A percentile compares a stretch with the other conserved stretches of the same genome.
phyloP scores from a whole-genome alignment of 371 early-diverging fungal genomes.

The Mucor mucedo region DNA sequence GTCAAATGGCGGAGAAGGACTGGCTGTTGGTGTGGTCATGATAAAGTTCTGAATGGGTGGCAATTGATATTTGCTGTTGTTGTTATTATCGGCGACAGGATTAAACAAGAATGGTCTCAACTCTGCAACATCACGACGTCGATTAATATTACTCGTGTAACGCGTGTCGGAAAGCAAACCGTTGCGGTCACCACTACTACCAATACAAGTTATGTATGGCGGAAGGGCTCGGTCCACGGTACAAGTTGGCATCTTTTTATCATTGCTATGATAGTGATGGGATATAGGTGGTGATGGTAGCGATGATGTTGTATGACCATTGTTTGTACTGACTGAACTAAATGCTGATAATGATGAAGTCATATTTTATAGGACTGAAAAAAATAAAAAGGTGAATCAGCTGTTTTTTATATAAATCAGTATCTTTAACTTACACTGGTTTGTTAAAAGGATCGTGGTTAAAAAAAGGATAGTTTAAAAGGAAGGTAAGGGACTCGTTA shows the following conservation, averaged over 20 bases:
- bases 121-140: constrained; percentile 17
- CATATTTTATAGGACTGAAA: constrained; percentile 6
- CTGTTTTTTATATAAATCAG: neutral
- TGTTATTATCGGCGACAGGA: constrained; percentile 11
- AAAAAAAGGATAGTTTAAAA: constrained; percentile 3
- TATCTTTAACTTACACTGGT: neutral
- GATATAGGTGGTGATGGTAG: constrained; percentile 25
- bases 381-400: neutral
- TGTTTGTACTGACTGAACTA: constrained; percentile 3
- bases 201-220: neutral
- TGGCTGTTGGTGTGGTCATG: constrained; percentile 23
- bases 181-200: constrained; percentile 11
- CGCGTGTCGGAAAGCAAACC: constrained; percentile 24
- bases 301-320: constrained; percentile 15
- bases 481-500: constrained; percentile 10
- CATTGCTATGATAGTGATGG: constrained; percentile 15
- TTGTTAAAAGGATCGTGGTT: neutral
- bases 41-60: constrained; percentile 43
- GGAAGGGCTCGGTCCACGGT: constrained; percentile 22
- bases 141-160: constrained; percentile 16
- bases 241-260: constrained; percentile 12
- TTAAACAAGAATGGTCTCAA: constrained; percentile 27
- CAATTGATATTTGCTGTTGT: constrained; percentile 21
- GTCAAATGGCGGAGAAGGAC: constrained; percentile 28
- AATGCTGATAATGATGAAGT: constrained; percentile 15